Conservation (phyloP, 2,329 filamentous ascomycete species). For the Phyllosticta citrichinensis region DNA sequence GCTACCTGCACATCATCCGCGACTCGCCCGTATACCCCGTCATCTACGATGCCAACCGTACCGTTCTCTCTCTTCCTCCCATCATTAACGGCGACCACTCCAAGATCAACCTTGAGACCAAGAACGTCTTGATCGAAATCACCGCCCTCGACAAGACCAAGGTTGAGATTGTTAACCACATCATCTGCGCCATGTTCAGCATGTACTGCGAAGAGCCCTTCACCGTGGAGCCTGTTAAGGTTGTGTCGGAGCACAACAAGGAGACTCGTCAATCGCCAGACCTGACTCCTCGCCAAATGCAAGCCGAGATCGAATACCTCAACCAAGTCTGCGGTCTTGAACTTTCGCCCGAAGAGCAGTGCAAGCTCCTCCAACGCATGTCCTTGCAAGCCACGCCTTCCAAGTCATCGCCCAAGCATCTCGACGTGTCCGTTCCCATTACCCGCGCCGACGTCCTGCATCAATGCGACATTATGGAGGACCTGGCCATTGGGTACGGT, state of each 20-base stretch:
- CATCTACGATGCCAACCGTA: conserved; percentile 80
- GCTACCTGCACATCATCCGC: conserved; percentile 86
- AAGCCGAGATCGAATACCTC: conserved; percentile 85
- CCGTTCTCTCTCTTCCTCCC: conserved; percentile 85
- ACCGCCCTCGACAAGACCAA: conserved; percentile 95
- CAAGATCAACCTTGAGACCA: conserved; percentile 86
- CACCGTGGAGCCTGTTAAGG: conserved; percentile 87
- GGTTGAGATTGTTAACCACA: conserved; percentile 89
- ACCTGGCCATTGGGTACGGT: conserved; percentile 90
- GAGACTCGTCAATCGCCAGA: conserved; percentile 73
- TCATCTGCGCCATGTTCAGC: conserved; percentile 96
- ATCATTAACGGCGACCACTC: conserved; percentile 98
- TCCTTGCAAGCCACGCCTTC: conserved; percentile 74
- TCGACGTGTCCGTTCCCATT: conserved; percentile 75
- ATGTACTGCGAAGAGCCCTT: conserved; percentile 75
- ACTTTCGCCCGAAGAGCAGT: conserved; percentile 64
- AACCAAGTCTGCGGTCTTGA: conserved; percentile 82
- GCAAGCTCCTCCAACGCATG: conserved; percentile 79
- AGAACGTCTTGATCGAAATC: conserved; percentile 93
- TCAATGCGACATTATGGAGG: conserved; percentile 97
- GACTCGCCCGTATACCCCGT: conserved; percentile 92
- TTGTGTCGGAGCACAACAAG: conserved; percentile 83
- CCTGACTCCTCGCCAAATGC: conserved; percentile 62
- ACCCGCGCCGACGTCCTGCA: conserved; percentile 92
- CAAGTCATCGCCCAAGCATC: conserved; percentile 52